A percentile compares a stretch with the other conserved stretches of the same genome.
These are phyloP conservation scores for Aspergillus arachidicola DNA, from an alignment of 2,329 filamentous ascomycete genomes.

Conservation along the genomic window DNA sequence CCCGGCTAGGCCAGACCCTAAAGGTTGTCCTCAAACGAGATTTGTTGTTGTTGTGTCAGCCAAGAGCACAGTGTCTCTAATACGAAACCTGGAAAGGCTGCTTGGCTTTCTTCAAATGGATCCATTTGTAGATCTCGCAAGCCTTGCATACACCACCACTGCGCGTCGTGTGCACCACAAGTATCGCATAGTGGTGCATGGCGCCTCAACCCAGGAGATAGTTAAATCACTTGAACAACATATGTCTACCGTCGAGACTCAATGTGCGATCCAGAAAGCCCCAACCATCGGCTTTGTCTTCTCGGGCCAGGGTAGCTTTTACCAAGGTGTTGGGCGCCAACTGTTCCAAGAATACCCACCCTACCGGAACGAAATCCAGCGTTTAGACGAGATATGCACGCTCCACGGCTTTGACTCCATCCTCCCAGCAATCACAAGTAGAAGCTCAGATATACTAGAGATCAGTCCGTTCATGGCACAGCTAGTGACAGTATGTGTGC, in stretches of 20 bases:
- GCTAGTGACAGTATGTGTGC: constrained; percentile 37
- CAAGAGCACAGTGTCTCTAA: constrained; percentile 50
- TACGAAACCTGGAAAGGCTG: constrained; percentile 57
- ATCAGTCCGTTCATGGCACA: constrained; percentile 32
- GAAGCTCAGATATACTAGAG: neutral
- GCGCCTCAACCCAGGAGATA: neutral
- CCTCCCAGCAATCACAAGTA: constrained; percentile 17
- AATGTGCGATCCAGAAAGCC: neutral
- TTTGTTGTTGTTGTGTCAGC: constrained; percentile 61
- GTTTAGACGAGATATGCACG: constrained; percentile 25
- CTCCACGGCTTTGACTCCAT: constrained; percentile 30
- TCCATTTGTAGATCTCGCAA: constrained; percentile 11
- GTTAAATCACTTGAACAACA: constrained; percentile 52
- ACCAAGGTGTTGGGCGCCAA: constrained; percentile 29
- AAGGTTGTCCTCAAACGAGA: constrained; percentile 48
- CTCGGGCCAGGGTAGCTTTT: constrained; percentile 37
- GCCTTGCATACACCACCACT: constrained; percentile 67
- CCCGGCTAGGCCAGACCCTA: constrained; percentile 54
- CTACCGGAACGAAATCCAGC: constrained; percentile 27
- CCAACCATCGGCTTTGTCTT: constrained; percentile 39
- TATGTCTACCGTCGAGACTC: constrained; percentile 42
- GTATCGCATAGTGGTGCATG: constrained; percentile 12
- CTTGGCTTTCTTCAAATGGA: constrained; percentile 42
- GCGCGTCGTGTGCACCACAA: constrained; percentile 50
- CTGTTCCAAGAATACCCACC: constrained; percentile 29